phyloP scores from a whole-genome alignment of 2,329 filamentous ascomycete species.

The Didymella keratinophila region DNA sequence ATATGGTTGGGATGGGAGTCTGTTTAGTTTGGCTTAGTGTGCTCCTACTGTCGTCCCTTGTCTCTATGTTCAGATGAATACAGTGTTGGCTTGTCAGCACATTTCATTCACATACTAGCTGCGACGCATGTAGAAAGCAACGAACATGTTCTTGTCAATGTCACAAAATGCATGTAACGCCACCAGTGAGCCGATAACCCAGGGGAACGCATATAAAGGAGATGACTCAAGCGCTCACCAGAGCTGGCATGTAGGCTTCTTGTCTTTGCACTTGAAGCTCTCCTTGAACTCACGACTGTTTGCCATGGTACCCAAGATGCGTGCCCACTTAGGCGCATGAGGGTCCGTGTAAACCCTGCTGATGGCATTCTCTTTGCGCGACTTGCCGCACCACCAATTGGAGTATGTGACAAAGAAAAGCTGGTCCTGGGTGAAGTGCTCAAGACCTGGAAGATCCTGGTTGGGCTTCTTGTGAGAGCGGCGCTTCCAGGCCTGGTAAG shows the following conservation, averaged over 20 bases:
- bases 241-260: constrained; percentile 73
- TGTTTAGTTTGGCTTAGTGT: not conserved
- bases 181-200: not conserved
- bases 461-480: constrained; percentile 61
- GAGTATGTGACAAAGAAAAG: constrained; percentile 73
- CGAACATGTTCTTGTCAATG: not conserved
- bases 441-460: constrained; percentile 62
- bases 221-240: constrained; percentile 59
- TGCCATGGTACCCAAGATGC: constrained; percentile 67
- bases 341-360: constrained; percentile 68
- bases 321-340: constrained; percentile 69
- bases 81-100: not conserved
- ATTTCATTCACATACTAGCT: not conserved
- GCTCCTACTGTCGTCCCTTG: not conserved
- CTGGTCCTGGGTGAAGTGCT: constrained; percentile 70
- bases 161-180: not conserved
- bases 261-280: constrained; percentile 70
- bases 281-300: constrained; percentile 74
- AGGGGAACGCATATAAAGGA: not conserved
- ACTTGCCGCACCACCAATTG: constrained; percentile 73
- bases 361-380: constrained; percentile 64
- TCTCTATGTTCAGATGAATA: not conserved
- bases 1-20: constrained; percentile 19
- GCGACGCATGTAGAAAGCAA: not conserved
- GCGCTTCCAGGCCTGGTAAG: constrained; percentile 71